Conservation (phyloP, 495 filamentous ascomycete species). For the Penicillium diatomitis region DNA sequence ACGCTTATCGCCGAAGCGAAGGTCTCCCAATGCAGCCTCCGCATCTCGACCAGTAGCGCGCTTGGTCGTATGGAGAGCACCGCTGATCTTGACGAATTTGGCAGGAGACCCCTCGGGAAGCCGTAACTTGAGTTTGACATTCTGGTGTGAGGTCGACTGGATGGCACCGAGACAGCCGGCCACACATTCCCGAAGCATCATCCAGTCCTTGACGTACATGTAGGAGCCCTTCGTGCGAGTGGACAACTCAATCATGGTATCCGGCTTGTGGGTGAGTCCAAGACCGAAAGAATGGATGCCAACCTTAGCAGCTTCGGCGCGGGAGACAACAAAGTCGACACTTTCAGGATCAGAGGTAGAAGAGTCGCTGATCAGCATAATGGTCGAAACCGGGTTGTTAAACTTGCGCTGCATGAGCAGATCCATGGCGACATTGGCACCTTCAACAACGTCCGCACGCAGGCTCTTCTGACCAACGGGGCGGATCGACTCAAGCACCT, state of each 20-base stretch:
- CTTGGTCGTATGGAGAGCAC: constrained; percentile 93
- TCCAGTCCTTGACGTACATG: constrained; percentile 99
- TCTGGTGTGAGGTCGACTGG: constrained; percentile 96
- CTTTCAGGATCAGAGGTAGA: constrained; percentile 95
- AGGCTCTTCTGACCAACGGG: constrained; percentile 95
- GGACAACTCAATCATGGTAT: constrained; percentile 96
- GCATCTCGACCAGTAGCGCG: constrained; percentile 94
- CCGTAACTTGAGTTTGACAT: constrained; percentile 91
- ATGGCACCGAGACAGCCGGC: constrained; percentile 91
- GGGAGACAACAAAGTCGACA: constrained; percentile 96
- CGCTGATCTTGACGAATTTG: constrained; percentile 97
- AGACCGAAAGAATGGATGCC: constrained; percentile 95
- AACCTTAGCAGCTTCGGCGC: constrained; percentile 96
- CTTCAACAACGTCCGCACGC: constrained; percentile 93
- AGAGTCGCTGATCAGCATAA: constrained; percentile 95
- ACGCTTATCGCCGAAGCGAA: constrained; percentile 94
- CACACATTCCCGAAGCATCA: constrained; percentile 97
- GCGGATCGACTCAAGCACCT: constrained; percentile 78
- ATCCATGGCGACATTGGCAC: constrained; percentile 98
- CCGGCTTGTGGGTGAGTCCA: constrained; percentile 94
- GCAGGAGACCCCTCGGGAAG: constrained; percentile 94
- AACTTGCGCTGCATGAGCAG: constrained; percentile 96
- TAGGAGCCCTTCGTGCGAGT: constrained; percentile 95
- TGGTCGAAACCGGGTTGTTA: constrained; percentile 91
- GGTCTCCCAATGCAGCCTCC: constrained; percentile 84